Conservation (phyloP, 805 yeast species). For the Clavispora carvajalis region DNA sequence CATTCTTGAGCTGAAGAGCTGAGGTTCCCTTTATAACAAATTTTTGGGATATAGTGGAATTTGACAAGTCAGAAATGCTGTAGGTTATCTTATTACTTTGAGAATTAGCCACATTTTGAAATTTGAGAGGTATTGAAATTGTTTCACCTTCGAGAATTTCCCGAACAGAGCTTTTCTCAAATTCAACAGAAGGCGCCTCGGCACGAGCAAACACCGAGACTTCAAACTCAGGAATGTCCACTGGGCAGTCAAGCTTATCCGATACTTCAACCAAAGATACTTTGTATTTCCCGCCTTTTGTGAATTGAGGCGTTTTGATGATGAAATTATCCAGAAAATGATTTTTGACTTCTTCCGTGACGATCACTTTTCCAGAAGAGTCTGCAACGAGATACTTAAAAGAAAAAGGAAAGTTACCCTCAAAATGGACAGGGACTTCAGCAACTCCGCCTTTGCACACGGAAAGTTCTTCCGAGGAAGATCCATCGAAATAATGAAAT, state of each 20-base stretch:
- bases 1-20: constrained; percentile 27
- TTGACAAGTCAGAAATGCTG: constrained; percentile 18
- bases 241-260: constrained; percentile 77
- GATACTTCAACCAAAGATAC: constrained; percentile 58
- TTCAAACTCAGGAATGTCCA: constrained; percentile 61
- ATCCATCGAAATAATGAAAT: constrained; percentile 24
- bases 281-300: constrained; percentile 68
- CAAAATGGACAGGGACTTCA: constrained; percentile 50
- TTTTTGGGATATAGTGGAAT: constrained; percentile 7
- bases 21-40: constrained; percentile 7
- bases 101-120: constrained; percentile 29
- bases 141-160: constrained; percentile 59
- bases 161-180: constrained; percentile 20
- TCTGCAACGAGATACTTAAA: constrained; percentile 66
- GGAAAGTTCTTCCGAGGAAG: constrained; percentile 14
- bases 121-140: constrained; percentile 50
- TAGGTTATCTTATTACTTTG: constrained; percentile 30
- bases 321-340: constrained; percentile 22
- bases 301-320: constrained; percentile 52
- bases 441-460: constrained; percentile 28
- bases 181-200: constrained; percentile 52
- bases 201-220: constrained; percentile 61
- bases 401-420: constrained; percentile 77
- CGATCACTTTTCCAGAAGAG: constrained; percentile 19
- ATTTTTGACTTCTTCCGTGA: constrained; percentile 28